Evolutionary conservation across 805 yeast species (phyloP).

Genomic region (Jamesozyma spencerorum): DNA sequence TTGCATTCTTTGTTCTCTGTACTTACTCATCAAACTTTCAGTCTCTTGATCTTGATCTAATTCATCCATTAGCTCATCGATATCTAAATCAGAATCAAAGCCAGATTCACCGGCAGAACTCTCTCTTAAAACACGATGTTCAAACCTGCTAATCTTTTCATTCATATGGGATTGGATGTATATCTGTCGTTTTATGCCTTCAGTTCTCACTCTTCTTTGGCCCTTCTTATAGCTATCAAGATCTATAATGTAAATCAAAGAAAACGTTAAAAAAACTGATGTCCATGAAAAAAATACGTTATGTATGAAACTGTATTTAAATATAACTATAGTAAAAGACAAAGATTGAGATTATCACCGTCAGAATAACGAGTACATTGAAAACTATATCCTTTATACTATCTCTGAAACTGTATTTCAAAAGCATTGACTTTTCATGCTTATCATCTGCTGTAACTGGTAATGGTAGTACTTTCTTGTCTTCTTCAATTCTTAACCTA

Average conservation of each 20-base stretch:
- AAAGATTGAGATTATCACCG: slow-evolving; percentile 6
- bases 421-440: not conserved
- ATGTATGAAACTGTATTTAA: not conserved
- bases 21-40: slow-evolving; percentile 40
- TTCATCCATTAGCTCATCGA: slow-evolving; percentile 38
- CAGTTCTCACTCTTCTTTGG: no score
- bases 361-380: not conserved
- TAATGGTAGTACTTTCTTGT: slow-evolving; percentile 12
- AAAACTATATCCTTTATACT: slow-evolving; percentile 1
- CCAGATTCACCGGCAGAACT: not conserved
- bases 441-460: slow-evolving; percentile 13
- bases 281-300: no score
- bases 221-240: no score
- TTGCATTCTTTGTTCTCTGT: slow-evolving; percentile 56
- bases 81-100: slow-evolving; percentile 20
- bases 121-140: not conserved
- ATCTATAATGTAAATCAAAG: no score
- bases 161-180: not conserved
- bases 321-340: slow-evolving; percentile 5
- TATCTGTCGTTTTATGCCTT: no score
- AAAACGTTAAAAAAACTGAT: no score
- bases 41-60: slow-evolving; percentile 40
- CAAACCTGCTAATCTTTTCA: slow-evolving; percentile 1
- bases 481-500: not conserved
- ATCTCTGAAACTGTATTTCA: not conserved